These are phyloP conservation scores for Lepidium campestre DNA, from an alignment of 441 rosid genomes.

Conservation along the genomic window DNA sequence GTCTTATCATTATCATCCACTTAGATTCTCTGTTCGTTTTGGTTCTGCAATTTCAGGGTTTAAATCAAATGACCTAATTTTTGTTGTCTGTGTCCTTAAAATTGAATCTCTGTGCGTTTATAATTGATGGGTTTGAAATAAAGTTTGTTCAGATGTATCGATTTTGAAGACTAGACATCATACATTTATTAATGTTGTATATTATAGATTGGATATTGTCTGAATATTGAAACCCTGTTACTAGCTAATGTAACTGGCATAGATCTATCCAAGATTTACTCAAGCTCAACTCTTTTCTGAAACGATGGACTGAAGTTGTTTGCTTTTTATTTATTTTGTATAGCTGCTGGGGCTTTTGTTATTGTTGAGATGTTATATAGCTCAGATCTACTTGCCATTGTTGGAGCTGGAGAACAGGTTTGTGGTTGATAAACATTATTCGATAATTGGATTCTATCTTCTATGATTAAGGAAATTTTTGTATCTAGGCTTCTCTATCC, in stretches of 20 bases:
- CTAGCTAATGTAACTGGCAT: neutral
- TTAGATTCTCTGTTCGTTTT: neutral
- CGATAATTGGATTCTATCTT: neutral
- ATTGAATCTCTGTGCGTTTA: neutral
- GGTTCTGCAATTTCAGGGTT: neutral
- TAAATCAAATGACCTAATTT: neutral
- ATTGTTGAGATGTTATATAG: constrained; percentile 82
- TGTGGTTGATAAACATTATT: neutral
- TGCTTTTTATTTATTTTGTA: constrained; percentile 4
- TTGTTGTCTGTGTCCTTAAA: neutral
- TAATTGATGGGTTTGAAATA: neutral
- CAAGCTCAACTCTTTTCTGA: neutral
- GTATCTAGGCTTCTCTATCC: constrained; percentile 67
- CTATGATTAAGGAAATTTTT: constrained; percentile 5
- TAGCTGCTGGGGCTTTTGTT: constrained; percentile 64
- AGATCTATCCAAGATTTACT: neutral
- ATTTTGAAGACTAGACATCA: neutral
- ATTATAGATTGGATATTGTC: neutral
- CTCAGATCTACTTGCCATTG: constrained; percentile 82
- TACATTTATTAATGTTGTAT: neutral
- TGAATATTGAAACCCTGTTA: neutral
- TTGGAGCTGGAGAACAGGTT: constrained; percentile 97
- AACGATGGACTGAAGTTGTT: constrained; percentile 14
- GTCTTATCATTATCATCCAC: neutral
- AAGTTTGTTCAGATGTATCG: neutral